Percentiles rank a stretch among this genome's conserved stretches.
phyloP scores from a whole-genome alignment of 805 yeast species.

The Lipomyces spencermartinsiae region DNA sequence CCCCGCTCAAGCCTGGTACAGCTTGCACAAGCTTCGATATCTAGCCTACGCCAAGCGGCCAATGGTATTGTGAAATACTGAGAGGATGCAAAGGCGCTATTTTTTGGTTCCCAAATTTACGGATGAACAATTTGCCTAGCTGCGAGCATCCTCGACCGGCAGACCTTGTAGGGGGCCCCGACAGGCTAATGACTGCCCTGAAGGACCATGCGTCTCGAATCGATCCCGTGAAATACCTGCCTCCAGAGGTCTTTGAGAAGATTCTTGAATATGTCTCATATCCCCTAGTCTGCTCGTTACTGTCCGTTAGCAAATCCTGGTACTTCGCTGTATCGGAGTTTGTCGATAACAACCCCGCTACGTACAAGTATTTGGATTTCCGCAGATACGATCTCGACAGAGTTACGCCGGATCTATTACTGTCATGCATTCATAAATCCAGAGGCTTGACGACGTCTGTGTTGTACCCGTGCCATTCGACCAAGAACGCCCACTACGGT shows the following conservation, averaged over 20 bases:
- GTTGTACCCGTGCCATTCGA: constrained; percentile 28
- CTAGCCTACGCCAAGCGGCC: not conserved
- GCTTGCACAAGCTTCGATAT: not conserved
- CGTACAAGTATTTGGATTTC: constrained; percentile 29
- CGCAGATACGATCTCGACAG: constrained; percentile 26
- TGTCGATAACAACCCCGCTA: constrained; percentile 26
- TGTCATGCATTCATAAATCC: constrained; percentile 19
- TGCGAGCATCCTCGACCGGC: not conserved
- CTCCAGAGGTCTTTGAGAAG: constrained; percentile 25
- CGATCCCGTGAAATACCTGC: constrained; percentile 25
- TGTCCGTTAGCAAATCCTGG: constrained; percentile 19
- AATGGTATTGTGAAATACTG: not conserved
- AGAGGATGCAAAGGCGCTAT: not conserved
- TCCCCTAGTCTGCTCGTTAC: constrained; percentile 16
- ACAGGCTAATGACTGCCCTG: not conserved
- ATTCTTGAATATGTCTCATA: constrained; percentile 21
- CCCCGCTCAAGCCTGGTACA: not conserved
- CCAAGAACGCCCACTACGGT: constrained; percentile 27
- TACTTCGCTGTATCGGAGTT: constrained; percentile 18
- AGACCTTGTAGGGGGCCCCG: not conserved
- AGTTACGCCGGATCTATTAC: constrained; percentile 27
- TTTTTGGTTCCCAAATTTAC: not conserved
- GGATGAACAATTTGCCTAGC: not conserved
- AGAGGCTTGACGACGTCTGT: constrained; percentile 25
- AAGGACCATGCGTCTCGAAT: constrained; percentile 7